Evolutionary conservation across 331 rosid species (phyloP).

Genomic region (Stylosanthes scabra): DNA sequence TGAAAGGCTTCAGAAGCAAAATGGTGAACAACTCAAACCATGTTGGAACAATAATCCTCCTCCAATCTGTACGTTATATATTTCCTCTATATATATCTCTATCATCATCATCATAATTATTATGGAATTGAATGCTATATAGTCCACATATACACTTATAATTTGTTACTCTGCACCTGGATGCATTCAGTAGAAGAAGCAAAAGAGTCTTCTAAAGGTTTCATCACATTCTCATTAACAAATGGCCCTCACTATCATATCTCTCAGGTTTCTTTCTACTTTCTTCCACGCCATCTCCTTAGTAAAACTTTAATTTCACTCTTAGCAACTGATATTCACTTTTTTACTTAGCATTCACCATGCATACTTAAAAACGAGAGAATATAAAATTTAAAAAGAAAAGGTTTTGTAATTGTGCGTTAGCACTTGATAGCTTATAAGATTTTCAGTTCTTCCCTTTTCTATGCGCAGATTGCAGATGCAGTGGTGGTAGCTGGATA

Average conservation of each 20-base stretch:
- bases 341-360: too few relatives aligned
- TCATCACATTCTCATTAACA: slow-evolving; percentile 77
- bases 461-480: slow-evolving; percentile 64
- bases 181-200: slow-evolving; percentile 44
- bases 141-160: too few relatives aligned
- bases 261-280: slow-evolving; percentile 68
- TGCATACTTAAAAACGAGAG: too few relatives aligned
- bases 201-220: slow-evolving; percentile 63
- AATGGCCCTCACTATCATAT: slow-evolving; percentile 89
- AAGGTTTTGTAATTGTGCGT: too few relatives aligned
- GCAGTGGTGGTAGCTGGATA: slow-evolving; percentile 84
- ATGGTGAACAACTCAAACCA: slow-evolving; percentile 58
- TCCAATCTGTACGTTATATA: slow-evolving; percentile 48
- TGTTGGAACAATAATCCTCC: slow-evolving; percentile 61
- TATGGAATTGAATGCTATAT: too few relatives aligned
- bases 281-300: background rate
- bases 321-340: too few relatives aligned
- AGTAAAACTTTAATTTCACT: too few relatives aligned
- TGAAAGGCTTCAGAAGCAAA: slow-evolving; percentile 49
- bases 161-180: background rate
- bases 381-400: too few relatives aligned
- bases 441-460: background rate
- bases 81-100: background rate
- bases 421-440: too few relatives aligned
- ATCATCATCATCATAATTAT: background rate